These are phyloP conservation scores for Dioszegia aurantiaca DNA, from an alignment of 768 basidiomycete genomes.

Conservation along the genomic window DNA sequence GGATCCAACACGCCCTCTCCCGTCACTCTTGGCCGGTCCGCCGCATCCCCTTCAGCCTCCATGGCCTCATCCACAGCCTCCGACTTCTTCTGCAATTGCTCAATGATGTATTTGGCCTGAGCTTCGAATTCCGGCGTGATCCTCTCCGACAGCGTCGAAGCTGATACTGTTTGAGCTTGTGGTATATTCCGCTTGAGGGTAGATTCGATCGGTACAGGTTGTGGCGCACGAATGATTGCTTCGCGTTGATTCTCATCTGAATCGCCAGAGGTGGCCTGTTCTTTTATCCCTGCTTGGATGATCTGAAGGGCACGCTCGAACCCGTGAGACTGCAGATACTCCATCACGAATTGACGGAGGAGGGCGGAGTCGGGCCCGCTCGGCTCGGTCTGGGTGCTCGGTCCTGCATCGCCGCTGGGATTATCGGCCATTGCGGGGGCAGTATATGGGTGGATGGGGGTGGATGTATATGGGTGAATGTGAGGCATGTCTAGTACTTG, in stretches of 20 bases:
- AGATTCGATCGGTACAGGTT: conserved; percentile 39
- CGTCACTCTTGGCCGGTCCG: conserved; percentile 24
- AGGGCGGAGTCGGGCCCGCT: conserved; percentile 31
- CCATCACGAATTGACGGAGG: conserved; percentile 40
- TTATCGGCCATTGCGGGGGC: conserved; percentile 24
- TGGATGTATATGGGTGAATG: background rate
- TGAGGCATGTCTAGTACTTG: background rate
- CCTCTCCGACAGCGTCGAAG: conserved; percentile 41
- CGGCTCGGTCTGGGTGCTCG: conserved; percentile 20
- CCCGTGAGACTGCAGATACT: conserved; percentile 47
- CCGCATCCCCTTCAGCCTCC: conserved; percentile 25
- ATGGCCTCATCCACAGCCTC: conserved; percentile 24
- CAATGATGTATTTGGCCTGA: conserved; percentile 50
- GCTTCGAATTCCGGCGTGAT: conserved; percentile 51
- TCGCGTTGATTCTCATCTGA: conserved; percentile 19
- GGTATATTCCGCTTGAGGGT: conserved; percentile 50
- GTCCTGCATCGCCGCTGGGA: conserved; percentile 26
- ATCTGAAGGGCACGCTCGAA: conserved; percentile 31
- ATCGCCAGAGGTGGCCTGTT: conserved; percentile 10
- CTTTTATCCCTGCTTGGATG: conserved; percentile 23
- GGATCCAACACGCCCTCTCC: conserved; percentile 40
- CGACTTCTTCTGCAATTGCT: conserved; percentile 40
- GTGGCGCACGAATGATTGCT: conserved; percentile 40
- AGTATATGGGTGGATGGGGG: background rate
- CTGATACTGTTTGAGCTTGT: conserved; percentile 42